A percentile compares a stretch with the other conserved stretches of the same genome.
These are phyloP conservation scores for Buxus sempervirens DNA, from an alignment of 164 flowering plant species.

Conservation along the genomic window DNA sequence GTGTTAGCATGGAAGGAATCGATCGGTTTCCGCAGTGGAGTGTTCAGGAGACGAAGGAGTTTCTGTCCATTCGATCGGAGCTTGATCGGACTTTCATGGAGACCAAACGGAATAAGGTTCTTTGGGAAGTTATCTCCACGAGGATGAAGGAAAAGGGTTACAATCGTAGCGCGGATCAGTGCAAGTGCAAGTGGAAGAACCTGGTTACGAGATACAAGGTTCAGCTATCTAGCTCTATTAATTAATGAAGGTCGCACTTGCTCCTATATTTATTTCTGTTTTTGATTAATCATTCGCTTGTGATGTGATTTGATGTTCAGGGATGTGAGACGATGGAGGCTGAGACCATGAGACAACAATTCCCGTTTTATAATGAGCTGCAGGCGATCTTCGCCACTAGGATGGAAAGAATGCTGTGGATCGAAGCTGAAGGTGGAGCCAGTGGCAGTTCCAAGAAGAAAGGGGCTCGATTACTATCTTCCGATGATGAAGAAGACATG, in stretches of 20 bases:
- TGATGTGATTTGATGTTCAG: conserved; percentile 23
- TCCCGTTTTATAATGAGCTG: conserved; percentile 77
- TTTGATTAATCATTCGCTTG: neutral
- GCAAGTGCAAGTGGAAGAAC: conserved; percentile 98
- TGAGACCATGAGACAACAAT: conserved; percentile 66
- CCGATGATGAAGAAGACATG: conserved; percentile 65
- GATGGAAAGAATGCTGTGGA: conserved; percentile 85
- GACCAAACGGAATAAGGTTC: conserved; percentile 74
- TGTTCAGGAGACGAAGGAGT: conserved; percentile 73
- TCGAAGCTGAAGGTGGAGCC: conserved; percentile 26
- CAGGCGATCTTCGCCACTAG: conserved; percentile 68
- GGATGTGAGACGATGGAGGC: conserved; percentile 83
- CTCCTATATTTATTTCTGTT: too few relatives aligned
- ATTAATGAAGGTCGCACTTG: too few relatives aligned
- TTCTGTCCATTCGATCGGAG: conserved; percentile 64
- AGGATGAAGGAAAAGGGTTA: conserved; percentile 80
- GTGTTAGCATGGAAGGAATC: conserved; percentile 23
- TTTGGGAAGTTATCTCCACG: conserved; percentile 75
- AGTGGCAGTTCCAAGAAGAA: conserved; percentile 43
- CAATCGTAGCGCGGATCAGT: conserved; percentile 84
- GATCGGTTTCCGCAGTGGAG: conserved; percentile 94
- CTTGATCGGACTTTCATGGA: conserved; percentile 87
- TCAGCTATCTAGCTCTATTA: neutral
- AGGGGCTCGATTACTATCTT: conserved; percentile 36
- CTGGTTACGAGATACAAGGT: conserved; percentile 88